phyloP scores from a whole-genome alignment of 805 yeast genomes.

The Suhomyces sp. region DNA sequence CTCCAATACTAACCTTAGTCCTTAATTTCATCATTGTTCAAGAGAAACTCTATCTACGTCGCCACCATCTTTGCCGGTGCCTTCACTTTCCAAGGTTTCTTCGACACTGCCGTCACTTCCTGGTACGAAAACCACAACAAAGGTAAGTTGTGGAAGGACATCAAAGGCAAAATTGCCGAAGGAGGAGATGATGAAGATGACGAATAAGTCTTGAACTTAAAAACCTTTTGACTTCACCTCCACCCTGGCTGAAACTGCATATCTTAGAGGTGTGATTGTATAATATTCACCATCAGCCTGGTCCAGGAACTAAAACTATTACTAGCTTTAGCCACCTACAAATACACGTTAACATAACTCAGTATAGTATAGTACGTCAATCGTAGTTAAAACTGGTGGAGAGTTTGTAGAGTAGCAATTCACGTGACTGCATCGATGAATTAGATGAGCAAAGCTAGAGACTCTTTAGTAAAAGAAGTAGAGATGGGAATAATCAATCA shows the following conservation, averaged over 20 bases:
- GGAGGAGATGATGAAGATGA: conserved; percentile 63
- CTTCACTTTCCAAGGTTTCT: conserved; percentile 77
- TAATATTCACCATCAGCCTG: neutral
- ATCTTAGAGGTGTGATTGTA: neutral
- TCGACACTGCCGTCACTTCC: conserved; percentile 61
- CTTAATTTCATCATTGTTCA: conserved; percentile 31
- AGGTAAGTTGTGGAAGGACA: conserved; percentile 85
- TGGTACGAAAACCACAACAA: conserved; percentile 79
- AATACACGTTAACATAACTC: neutral
- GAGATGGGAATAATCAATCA: conserved; percentile 58
- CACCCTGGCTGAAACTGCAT: conserved; percentile 1
- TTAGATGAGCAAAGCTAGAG: neutral
- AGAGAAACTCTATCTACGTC: conserved; percentile 88
- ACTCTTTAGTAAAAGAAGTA: neutral
- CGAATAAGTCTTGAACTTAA: conserved; percentile 4
- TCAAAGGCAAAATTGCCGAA: conserved; percentile 55
- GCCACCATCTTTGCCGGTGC: conserved; percentile 81
- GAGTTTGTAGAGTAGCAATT: no score
- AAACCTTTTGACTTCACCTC: neutral
- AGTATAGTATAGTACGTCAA: neutral
- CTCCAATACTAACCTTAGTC: conserved; percentile 26
- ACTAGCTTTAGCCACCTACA: neutral
- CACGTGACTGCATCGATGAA: neutral
- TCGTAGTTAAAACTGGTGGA: no score
- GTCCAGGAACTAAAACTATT: neutral